These are phyloP conservation scores for Chenopodium quinoa DNA, from an alignment of 148 eudicot species.

Conservation along the genomic window DNA sequence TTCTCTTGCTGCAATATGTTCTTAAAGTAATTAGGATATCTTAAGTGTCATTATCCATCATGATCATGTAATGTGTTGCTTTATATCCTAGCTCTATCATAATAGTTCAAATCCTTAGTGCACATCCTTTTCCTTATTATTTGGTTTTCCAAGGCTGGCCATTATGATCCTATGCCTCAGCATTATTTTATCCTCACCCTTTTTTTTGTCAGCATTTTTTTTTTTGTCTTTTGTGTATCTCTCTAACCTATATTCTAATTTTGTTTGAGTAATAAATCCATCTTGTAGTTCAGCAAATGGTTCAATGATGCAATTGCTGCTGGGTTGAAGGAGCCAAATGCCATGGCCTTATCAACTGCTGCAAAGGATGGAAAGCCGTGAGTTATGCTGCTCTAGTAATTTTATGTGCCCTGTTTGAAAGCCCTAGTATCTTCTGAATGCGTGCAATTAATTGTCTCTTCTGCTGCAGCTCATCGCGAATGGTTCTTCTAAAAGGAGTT, in stretches of 20 bases:
- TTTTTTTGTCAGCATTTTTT: background rate
- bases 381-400: slow-evolving; percentile 31
- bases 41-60: slow-evolving; percentile 1
- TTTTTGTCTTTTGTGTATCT: background rate
- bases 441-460: slow-evolving; percentile 2
- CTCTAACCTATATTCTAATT: background rate
- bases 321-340: slow-evolving; percentile 93
- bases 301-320: slow-evolving; percentile 95
- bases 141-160: background rate
- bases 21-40: background rate
- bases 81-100: background rate
- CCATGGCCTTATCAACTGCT: slow-evolving; percentile 89
- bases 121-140: background rate
- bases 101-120: background rate
- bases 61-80: background rate
- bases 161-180: background rate
- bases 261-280: background rate
- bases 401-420: slow-evolving; percentile 4
- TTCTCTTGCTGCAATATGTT: background rate
- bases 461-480: slow-evolving; percentile 77
- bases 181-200: background rate
- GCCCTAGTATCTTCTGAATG: background rate
- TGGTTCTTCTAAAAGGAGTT: slow-evolving; percentile 91
- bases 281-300: slow-evolving; percentile 87
- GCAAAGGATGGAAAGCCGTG: slow-evolving; percentile 78